These are phyloP conservation scores for Tetrapisispora taiwanensis DNA, from an alignment of 805 yeast species.

Conservation along the genomic window DNA sequence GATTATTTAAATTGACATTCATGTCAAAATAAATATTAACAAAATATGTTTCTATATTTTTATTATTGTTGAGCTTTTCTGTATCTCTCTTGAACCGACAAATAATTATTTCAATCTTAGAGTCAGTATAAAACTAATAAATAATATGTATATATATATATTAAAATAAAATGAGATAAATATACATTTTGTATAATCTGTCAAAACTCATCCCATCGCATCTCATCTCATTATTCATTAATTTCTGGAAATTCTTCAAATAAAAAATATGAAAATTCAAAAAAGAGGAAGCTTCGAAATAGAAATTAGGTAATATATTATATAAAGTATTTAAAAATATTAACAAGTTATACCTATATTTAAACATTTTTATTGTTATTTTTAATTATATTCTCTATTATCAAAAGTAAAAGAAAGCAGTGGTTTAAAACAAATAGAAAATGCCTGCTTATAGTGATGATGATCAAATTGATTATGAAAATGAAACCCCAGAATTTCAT, in stretches of 20 bases:
- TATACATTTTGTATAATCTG: no score
- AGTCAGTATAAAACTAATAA: no score
- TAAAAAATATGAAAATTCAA: background rate
- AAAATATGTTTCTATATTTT: background rate
- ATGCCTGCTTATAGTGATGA: slow-evolving; percentile 20
- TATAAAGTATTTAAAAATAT: background rate
- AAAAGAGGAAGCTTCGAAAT: background rate
- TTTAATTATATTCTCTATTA: no score
- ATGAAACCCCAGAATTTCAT: slow-evolving; percentile 27
- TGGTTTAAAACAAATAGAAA: no score
- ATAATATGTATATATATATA: background rate
- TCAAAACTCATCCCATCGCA: background rate
- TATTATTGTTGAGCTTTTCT: no score
- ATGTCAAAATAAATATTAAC: background rate
- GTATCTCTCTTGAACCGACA: no score
- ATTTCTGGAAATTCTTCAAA: background rate
- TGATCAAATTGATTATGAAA: slow-evolving; percentile 22
- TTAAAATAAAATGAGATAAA: no score
- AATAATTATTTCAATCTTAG: no score
- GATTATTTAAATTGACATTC: background rate
- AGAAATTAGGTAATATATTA: background rate
- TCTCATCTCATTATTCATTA: slow-evolving; percentile 1
- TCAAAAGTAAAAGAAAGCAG: no score
- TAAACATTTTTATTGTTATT: no score
- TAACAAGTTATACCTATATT: no score